Base-by-base conservation (phyloP, 305 asterid species). In the Fraxinus floribunda region DNA sequence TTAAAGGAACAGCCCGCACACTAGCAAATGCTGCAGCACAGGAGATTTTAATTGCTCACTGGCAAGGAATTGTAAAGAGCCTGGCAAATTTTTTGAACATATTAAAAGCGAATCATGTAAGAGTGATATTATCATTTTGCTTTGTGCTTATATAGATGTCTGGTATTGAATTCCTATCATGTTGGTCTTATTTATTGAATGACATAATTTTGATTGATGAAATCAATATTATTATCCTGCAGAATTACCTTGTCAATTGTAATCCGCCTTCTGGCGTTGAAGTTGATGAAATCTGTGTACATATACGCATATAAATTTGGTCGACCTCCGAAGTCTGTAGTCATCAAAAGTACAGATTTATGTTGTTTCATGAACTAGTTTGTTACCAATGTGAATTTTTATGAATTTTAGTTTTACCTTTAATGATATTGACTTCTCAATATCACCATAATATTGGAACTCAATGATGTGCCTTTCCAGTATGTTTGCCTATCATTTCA, bases 61-160 rank as follows among this genome's bases (percentile, higher is more conserved):
- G 99, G 99, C 99, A 94, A 90, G 98, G 98, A 88, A 94, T 96
- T 46, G 98, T 92, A 30, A 91, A 87, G 84, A 91, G 94, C 88
- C 93, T 96, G 2, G 91, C 84, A 57, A 91, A 87, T 86, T 94
- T 94, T 80, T 83, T 96, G 85, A 90, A 90, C 83, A 83, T 90
- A 30, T 86, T 94, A 87, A 96, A 96, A 86, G 89, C 90, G 52
- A 96, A 96, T 84, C 91, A 96, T 22, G 98, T 96, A 79, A 88
- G 97, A 71, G 81, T 79, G 79, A 8, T 75, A 80, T 76, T 52
- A 15, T 16, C 49, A 34, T 8, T 79, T 11, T 78, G 8, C 64
- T 15, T 75, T 81, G 13, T 39, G 49, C 39, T 30, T 80, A 10
- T 44, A 49, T 73, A 79, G 76, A 78, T 55, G 24, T 72, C 16